Conservation (phyloP, 495 filamentous ascomycete species). For the Neurospora sp. region DNA sequence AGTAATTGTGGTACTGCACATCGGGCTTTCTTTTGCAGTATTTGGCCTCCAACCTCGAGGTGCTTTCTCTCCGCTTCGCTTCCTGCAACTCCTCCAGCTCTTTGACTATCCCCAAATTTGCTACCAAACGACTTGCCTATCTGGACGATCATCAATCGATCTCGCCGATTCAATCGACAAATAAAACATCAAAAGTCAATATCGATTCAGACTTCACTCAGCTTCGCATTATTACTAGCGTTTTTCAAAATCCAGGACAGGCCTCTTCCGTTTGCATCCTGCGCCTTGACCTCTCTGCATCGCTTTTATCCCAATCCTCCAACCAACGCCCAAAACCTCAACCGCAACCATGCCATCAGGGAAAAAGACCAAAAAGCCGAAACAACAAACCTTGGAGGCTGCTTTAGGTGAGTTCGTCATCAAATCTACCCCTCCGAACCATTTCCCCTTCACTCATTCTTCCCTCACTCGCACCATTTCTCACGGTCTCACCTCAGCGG, state of each 20-base stretch:
- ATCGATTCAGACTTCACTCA: background rate
- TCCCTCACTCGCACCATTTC: background rate
- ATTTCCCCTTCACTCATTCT: background rate
- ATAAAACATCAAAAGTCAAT: background rate
- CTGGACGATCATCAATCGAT: background rate
- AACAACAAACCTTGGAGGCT: slow-evolving; percentile 17
- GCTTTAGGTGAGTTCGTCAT: slow-evolving; percentile 6
- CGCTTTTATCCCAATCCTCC: background rate
- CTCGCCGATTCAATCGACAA: background rate
- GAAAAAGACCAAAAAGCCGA: slow-evolving; percentile 1
- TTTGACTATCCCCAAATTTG: background rate
- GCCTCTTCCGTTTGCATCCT: background rate
- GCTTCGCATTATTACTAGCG: background rate
- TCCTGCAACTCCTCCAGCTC: background rate
- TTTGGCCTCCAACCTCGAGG: background rate
- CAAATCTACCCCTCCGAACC: background rate
- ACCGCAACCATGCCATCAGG: background rate
- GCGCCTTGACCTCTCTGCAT: background rate
- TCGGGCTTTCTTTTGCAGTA: background rate
- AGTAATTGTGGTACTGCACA: background rate
- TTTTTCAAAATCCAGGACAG: background rate
- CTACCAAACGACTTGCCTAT: background rate
- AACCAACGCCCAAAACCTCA: background rate
- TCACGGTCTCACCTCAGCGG: background rate
- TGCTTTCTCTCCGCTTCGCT: background rate